These are phyloP conservation scores for Mortierella sp. DNA, from an alignment of 371 early-diverging fungal genomes.

Conservation along the genomic window DNA sequence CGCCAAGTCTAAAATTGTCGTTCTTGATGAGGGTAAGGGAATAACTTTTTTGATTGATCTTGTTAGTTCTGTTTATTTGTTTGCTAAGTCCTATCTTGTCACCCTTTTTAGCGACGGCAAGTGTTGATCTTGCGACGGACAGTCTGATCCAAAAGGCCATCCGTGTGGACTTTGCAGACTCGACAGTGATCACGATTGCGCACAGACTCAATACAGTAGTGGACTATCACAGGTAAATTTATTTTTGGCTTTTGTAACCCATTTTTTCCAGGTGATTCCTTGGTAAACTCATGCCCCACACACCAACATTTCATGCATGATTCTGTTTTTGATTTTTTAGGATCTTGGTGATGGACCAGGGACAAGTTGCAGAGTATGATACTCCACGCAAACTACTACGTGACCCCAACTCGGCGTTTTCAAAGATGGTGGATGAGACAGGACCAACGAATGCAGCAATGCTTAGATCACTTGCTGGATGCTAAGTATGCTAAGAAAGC, in stretches of 20 bases:
- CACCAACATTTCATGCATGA: not conserved
- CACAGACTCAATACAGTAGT: constrained; percentile 88
- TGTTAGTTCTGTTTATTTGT: constrained; percentile 38
- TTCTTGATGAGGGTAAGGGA: constrained; percentile 83
- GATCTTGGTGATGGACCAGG: constrained; percentile 86
- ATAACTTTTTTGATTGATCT: constrained; percentile 11
- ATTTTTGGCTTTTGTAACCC: not conserved
- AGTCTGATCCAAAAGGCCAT: constrained; percentile 85
- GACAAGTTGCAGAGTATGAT: constrained; percentile 83
- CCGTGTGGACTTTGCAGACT: constrained; percentile 73
- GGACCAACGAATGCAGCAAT: constrained; percentile 59
- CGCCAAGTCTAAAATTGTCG: constrained; percentile 76
- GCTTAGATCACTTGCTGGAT: constrained; percentile 51
- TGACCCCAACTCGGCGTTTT: constrained; percentile 73
- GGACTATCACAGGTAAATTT: constrained; percentile 85
- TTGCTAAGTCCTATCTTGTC: not conserved
- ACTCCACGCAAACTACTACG: constrained; percentile 71
- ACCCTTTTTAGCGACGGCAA: constrained; percentile 72
- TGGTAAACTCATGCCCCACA: not conserved
- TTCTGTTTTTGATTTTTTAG: constrained; percentile 29
- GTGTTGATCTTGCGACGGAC: constrained; percentile 84
- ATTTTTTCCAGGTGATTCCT: not conserved
- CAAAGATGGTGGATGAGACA: constrained; percentile 81
- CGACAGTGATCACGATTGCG: constrained; percentile 81
- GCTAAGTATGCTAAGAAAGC: constrained; percentile 10